These are phyloP conservation scores for Dichotomopilus funicola DNA, from an alignment of 2,329 filamentous ascomycete genomes.

Conservation along the genomic window DNA sequence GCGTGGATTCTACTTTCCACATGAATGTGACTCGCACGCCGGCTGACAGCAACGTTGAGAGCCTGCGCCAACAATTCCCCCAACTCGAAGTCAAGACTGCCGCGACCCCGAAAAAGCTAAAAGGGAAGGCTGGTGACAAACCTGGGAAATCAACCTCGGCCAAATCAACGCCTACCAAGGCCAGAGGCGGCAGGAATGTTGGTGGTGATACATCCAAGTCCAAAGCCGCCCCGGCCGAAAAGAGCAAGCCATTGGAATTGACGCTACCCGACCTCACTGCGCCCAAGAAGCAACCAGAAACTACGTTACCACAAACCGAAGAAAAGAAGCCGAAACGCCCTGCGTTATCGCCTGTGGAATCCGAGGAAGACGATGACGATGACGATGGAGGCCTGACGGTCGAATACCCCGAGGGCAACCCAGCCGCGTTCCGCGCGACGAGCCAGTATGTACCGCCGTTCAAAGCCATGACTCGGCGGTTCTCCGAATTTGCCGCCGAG, in stretches of 20 bases:
- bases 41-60: slow-evolving; percentile 55
- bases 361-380: slow-evolving; percentile 43
- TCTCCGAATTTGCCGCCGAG: slow-evolving; percentile 46
- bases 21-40: slow-evolving; percentile 76
- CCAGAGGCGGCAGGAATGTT: slow-evolving; percentile 7
- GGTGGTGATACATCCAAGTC: slow-evolving; percentile 6
- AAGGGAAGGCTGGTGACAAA: slow-evolving; percentile 20
- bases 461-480: slow-evolving; percentile 37
- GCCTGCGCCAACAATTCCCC: slow-evolving; percentile 59
- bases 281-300: slow-evolving; percentile 10
- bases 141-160: slow-evolving; percentile 16
- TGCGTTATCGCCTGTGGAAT: slow-evolving; percentile 22
- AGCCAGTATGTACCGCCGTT: slow-evolving; percentile 31
- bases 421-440: slow-evolving; percentile 27
- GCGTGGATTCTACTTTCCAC: slow-evolving; percentile 72
- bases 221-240: slow-evolving; percentile 14
- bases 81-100: slow-evolving; percentile 46
- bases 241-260: slow-evolving; percentile 33
- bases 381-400: slow-evolving; percentile 52
- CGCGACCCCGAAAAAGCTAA: slow-evolving; percentile 24
- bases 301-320: slow-evolving; percentile 7
- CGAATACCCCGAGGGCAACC: slow-evolving; percentile 51
- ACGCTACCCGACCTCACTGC: slow-evolving; percentile 31
- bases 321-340: slow-evolving; percentile 27
- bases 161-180: slow-evolving; percentile 15